Percentiles rank a stretch among this genome's conserved stretches.
Evolutionary conservation across 495 filamentous ascomycete genomes (phyloP).

Genomic region (Aspergillus sclerotioniger): DNA sequence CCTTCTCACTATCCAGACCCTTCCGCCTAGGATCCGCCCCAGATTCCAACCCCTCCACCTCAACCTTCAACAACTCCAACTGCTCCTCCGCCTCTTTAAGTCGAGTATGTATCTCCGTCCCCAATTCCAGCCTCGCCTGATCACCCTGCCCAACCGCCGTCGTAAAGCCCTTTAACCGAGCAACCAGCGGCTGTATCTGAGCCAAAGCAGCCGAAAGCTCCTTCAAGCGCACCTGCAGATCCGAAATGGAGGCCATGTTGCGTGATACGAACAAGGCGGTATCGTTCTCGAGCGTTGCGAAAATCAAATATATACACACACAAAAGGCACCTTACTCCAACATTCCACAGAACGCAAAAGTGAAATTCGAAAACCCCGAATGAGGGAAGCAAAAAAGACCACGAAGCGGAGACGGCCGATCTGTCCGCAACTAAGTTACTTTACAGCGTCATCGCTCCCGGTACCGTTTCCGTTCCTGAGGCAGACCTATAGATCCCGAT

Average conservation of each 20-base stretch:
- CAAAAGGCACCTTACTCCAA: neutral
- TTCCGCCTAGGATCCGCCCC: conserved; percentile 39
- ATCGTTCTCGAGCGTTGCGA: neutral
- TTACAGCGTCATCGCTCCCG: conserved; percentile 21
- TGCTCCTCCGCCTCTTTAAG: conserved; percentile 85
- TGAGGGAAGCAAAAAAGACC: too few relatives aligned
- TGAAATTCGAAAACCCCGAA: neutral
- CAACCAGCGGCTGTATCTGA: conserved; percentile 69
- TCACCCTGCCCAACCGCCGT: conserved; percentile 58
- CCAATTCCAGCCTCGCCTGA: conserved; percentile 73
- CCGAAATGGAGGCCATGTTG: conserved; percentile 54
- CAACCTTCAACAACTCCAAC: conserved; percentile 75
- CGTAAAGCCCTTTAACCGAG: conserved; percentile 67
- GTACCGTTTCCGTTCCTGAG: conserved; percentile 6
- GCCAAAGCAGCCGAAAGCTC: conserved; percentile 66
- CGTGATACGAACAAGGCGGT: neutral
- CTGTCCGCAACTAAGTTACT: conserved; percentile 1
- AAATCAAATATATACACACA: neutral
- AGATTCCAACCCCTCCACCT: conserved; percentile 64
- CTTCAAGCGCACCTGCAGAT: conserved; percentile 63
- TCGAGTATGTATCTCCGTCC: conserved; percentile 74
- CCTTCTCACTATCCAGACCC: conserved; percentile 44
- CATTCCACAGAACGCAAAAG: neutral
- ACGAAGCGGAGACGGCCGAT: conserved; percentile 10
- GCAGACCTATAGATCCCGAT: conserved; percentile 7